Evolutionary conservation across 345 rosid species (phyloP).

Genomic region (Salix udensis): DNA sequence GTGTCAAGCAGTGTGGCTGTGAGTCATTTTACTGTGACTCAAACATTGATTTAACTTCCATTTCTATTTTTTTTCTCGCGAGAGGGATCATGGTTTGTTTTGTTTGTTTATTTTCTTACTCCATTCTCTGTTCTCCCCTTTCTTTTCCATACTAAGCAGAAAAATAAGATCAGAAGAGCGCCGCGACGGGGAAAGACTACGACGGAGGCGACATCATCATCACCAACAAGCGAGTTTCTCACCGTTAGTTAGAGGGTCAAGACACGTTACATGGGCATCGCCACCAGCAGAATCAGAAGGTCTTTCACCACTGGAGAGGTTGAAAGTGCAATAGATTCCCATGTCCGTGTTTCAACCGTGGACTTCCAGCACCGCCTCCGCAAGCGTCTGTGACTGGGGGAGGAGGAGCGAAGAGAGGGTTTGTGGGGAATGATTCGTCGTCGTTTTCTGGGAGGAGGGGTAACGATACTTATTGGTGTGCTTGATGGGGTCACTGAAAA

Average conservation of each 20-base stretch:
- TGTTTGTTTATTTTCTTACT: neutral
- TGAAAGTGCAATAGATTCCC: slow-evolving; percentile 68
- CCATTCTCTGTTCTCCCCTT: neutral
- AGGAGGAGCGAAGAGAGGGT: slow-evolving; percentile 46
- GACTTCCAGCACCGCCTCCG: slow-evolving; percentile 27
- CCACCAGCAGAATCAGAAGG: slow-evolving; percentile 38
- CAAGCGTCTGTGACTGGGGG: slow-evolving; percentile 30
- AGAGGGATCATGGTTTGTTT: too few relatives aligned
- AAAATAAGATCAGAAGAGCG: neutral
- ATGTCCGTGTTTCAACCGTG: slow-evolving; percentile 40
- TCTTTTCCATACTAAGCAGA: neutral
- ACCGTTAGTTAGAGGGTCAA: slow-evolving; percentile 48
- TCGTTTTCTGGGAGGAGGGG: slow-evolving; percentile 64
- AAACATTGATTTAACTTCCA: too few relatives aligned
- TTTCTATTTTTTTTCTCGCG: too few relatives aligned
- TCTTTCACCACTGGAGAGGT: slow-evolving; percentile 78
- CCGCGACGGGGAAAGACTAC: neutral
- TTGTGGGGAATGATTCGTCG: slow-evolving; percentile 41
- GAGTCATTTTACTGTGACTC: too few relatives aligned
- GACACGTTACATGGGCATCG: neutral
- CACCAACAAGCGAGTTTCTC: slow-evolving; percentile 43
- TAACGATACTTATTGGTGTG: slow-evolving; percentile 27
- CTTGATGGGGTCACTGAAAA: too few relatives aligned
- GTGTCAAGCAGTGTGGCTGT: too few relatives aligned
- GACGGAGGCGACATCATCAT: too few relatives aligned